Evolutionary conservation across 225 moss, liverwort and hornwort genomes (phyloP), one percentile per base, ranked within the genome.

Genomic region (Ulota crispa): DNA sequence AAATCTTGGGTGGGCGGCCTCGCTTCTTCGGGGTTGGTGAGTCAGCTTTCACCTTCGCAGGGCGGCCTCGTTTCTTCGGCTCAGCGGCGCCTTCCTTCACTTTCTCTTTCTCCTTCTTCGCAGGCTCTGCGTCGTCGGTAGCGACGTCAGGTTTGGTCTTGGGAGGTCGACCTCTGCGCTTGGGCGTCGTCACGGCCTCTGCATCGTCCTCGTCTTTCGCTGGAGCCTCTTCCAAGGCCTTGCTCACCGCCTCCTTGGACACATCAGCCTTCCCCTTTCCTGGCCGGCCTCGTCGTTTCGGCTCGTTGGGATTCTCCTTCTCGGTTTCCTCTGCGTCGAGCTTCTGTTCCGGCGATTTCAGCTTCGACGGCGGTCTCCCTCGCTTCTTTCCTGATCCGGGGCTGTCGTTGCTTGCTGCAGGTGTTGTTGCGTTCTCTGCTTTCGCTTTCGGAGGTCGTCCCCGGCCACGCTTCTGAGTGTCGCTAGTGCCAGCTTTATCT

Each of bases 381-480:
- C 89, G 87, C 83, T 87, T 85, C 79, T 79, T 90, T 4, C 78
- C 71, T 53, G 80, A 61, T 32, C 79, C 81, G 34, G 87, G 87
- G 47, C 78, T 79, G 23, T 78, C 68, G 11, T 85, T 81, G 55
- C 55, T 77, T 30, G 41, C 75, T 36, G 62, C 43, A 11, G 41
- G 53, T 57, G 80, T 80, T 26, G 42, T 39, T 30, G 68, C 34
- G 45, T 9, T 31, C 34, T 83, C 83, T 2, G 45, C 23, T 79
- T 90, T 90, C 0, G 1, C 36, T 80, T 90, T 90, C 0, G 89
- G 85, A 72, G 89, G 89, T 12, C 89, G 81, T 71, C 89, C 89
- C 72, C 89, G 78, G 57, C 88, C 88, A 34, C 89, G 89, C 83
- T 90, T 90, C 4, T 83, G 89, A 56, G 85, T 82, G 50, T 83